Conservation (phyloP, 305 asterid species). For the Fraxinus xanthoxyloides region DNA sequence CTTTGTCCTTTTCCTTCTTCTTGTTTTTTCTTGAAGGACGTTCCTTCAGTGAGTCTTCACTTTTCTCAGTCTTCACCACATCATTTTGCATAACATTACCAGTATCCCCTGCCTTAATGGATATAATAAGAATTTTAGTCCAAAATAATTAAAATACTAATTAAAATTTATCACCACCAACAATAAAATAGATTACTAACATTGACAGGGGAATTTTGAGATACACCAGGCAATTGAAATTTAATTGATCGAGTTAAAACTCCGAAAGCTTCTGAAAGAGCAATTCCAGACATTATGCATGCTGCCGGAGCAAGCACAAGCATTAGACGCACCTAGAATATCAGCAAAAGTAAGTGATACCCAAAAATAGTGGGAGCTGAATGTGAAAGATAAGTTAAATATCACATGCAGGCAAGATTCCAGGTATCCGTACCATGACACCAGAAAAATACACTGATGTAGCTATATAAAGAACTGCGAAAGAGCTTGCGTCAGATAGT, state of each 20-base stretch:
- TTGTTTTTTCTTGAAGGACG: conserved; percentile 65
- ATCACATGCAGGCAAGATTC: conserved; percentile 1
- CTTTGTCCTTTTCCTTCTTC: conserved; percentile 71
- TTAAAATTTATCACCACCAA: neutral
- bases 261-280: conserved; percentile 90
- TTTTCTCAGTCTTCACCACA: conserved; percentile 60
- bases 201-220: conserved; percentile 36
- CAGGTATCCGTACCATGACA: conserved; percentile 70
- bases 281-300: conserved; percentile 98
- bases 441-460: conserved; percentile 98
- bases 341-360: conserved; percentile 25
- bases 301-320: conserved; percentile 99
- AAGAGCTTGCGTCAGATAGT: conserved; percentile 94
- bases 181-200: conserved; percentile 42
- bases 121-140: conserved; percentile 31
- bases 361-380: neutral
- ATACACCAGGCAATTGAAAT: conserved; percentile 48
- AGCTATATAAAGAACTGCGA: conserved; percentile 85
- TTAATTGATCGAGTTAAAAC: conserved; percentile 83
- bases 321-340: conserved; percentile 89
- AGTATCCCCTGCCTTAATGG: conserved; percentile 71
- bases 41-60: conserved; percentile 63
- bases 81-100: conserved; percentile 42
- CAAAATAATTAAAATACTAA: conserved; percentile 7
- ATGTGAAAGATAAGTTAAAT: conserved; percentile 5